These are phyloP conservation scores for Salix dunnii DNA, from an alignment of 345 rosid species.

Conservation along the genomic window DNA sequence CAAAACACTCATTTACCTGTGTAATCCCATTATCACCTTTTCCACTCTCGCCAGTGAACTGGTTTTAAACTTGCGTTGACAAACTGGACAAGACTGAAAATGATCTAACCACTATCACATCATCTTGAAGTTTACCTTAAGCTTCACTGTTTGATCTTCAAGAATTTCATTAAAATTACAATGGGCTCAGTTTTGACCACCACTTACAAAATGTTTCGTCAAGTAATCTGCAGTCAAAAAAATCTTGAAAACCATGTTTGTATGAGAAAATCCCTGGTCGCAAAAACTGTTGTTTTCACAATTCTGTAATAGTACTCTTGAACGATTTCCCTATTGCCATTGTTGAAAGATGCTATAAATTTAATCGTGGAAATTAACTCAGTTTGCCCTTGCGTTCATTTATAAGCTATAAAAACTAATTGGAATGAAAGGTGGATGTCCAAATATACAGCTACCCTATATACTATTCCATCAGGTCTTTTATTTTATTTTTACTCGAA, in stretches of 20 bases:
- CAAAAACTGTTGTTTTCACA: neutral
- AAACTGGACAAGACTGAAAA: neutral
- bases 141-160: neutral
- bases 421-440: neutral
- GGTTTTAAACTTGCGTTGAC: neutral
- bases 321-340: neutral
- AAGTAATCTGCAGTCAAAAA: neutral
- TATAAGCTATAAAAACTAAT: neutral
- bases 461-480: neutral
- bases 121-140: neutral
- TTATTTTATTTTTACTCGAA: neutral
- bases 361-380: neutral
- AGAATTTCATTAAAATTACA: neutral
- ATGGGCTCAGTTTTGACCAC: neutral
- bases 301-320: neutral
- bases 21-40: neutral
- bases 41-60: no score
- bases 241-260: neutral
- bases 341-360: neutral
- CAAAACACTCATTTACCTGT: neutral
- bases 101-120: neutral
- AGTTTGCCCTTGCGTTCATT: neutral
- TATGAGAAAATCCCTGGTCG: neutral
- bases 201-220: neutral
- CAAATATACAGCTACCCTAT: neutral